Base-by-base conservation (phyloP, 139 green algal species). In the Coelastrella sp. region DNA sequence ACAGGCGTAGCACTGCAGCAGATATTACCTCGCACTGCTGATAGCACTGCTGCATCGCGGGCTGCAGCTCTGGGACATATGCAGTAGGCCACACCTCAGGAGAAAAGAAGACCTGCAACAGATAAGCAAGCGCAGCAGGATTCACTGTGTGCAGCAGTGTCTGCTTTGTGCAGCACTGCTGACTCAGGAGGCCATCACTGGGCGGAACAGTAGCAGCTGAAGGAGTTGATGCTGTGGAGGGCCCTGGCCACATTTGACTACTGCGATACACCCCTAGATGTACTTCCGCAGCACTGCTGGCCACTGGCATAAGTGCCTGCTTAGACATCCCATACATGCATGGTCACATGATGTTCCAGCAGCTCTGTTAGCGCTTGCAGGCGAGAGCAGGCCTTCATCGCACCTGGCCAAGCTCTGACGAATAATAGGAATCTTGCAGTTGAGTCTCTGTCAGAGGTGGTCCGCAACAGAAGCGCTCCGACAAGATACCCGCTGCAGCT, bases 381-480 rank as follows among this genome's bases (percentile, higher is more conserved):
- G 35, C 3, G 35, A 49, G 35, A 49, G 35, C 73, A 27, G 4
- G 73, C n/a, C 73, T 57, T 27, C 17, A 80, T 49, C 76, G 10
- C n/a, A 89, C 85, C 85, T 85, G 87, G 22, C 87, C 87, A 4
- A 91, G 87, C 63, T 86, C 65, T 81, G 63, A 82, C 7, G 65
- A 63, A 78, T 91, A 87, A 20, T 87, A 87, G 6, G 70, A 78
- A 7, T 92, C 66, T 14, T 87, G 63, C 81, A 74, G 20, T 27
- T 91, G 72, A 15, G 15, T 27, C 22, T 78, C 19, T 6, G 14
- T 80, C 5, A 87, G 70, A 7, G 70, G 58, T 5, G 90, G 90
- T 8, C 90, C 90, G 73, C 90, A 93, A 24, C 79, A 58, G 80
- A 93, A 91, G 12, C 90, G 85, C 90, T 93, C 90, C 6, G 90